Evolutionary conservation across 257 asterid species (phyloP).

Genomic region (Fraxinus pennsylvanica): DNA sequence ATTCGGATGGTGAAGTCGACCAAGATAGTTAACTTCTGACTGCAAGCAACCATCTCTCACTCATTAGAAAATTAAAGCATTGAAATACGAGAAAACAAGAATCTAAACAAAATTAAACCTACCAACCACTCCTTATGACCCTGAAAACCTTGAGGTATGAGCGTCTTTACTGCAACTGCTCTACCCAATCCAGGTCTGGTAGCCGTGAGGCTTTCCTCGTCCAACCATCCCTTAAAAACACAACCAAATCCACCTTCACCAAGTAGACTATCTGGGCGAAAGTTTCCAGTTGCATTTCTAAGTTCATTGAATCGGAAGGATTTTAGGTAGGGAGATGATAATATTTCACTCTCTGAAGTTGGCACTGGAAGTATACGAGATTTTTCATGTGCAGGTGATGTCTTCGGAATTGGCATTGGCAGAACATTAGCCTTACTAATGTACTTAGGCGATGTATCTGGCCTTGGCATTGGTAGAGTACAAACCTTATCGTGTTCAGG

Average conservation of each 20-base stretch:
- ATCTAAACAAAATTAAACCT: slow-evolving; percentile 11
- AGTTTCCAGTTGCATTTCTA: slow-evolving; percentile 37
- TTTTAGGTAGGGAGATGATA: slow-evolving; percentile 44
- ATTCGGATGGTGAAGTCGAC: slow-evolving; percentile 49
- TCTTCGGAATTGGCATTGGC: background rate
- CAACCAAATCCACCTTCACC: slow-evolving; percentile 64
- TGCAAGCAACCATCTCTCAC: slow-evolving; percentile 6
- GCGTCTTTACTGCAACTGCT: slow-evolving; percentile 52
- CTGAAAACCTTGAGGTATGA: slow-evolving; percentile 43
- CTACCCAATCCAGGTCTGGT: slow-evolving; percentile 34
- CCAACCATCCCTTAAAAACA: slow-evolving; percentile 56
- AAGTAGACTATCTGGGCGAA: slow-evolving; percentile 37
- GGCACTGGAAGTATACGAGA: slow-evolving; percentile 37
- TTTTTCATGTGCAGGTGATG: background rate
- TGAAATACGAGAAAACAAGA: background rate
- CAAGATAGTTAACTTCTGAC: slow-evolving; percentile 60
- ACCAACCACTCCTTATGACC: slow-evolving; percentile 68
- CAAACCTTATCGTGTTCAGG: slow-evolving; percentile 15
- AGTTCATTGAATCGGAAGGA: slow-evolving; percentile 36
- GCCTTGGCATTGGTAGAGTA: slow-evolving; percentile 37
- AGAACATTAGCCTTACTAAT: background rate
- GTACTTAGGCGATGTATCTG: slow-evolving; percentile 17
- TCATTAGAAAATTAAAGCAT: background rate
- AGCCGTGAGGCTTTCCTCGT: slow-evolving; percentile 39
- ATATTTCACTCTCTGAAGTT: slow-evolving; percentile 41